These are phyloP conservation scores for Aspergillus niger DNA, from an alignment of 2,329 filamentous ascomycete genomes.

Conservation along the genomic window DNA sequence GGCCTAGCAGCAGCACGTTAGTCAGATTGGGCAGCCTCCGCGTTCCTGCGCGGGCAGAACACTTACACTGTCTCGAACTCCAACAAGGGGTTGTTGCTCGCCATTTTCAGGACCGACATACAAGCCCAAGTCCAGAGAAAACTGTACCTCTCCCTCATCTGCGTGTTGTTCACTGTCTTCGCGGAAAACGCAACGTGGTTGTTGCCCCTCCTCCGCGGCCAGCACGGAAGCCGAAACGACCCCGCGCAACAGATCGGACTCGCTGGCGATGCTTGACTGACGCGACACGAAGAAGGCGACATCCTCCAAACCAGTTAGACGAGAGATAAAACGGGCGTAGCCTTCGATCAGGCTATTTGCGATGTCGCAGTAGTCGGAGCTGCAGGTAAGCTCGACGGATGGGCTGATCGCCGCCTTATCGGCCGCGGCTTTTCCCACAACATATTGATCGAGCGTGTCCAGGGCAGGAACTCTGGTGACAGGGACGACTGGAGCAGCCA, in stretches of 20 bases:
- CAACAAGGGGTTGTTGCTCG: conserved; percentile 5
- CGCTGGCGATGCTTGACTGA: conserved; percentile 7
- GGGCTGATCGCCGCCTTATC: conserved; percentile 12
- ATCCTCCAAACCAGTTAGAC: conserved; percentile 30
- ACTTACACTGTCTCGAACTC: conserved; percentile 19
- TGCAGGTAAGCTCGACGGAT: conserved; percentile 15
- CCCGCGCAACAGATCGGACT: not conserved
- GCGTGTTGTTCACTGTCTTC: conserved; percentile 18
- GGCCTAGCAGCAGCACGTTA: conserved; percentile 16
- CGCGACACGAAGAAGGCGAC: conserved; percentile 25
- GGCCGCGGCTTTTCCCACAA: conserved; percentile 10
- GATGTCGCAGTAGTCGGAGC: conserved; percentile 11
- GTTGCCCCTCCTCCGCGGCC: not conserved
- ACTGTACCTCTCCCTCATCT: conserved; percentile 24
- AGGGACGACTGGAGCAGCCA: conserved; percentile 17
- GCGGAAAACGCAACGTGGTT: conserved; percentile 5
- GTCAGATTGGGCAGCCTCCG: not conserved
- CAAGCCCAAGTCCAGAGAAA: conserved; percentile 23
- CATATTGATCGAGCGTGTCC: conserved; percentile 30
- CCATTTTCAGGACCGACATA: conserved; percentile 20
- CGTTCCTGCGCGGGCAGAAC: not conserved
- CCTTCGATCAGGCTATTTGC: conserved; percentile 21
- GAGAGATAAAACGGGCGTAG: conserved; percentile 29
- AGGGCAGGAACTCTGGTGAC: conserved; percentile 31
- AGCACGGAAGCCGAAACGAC: conserved; percentile 20